Evolutionary conservation across 192 early-diverging fungal species (phyloP), one percentile per base, ranked within the genome.

Genomic region (Powellomyces hirtus): DNA sequence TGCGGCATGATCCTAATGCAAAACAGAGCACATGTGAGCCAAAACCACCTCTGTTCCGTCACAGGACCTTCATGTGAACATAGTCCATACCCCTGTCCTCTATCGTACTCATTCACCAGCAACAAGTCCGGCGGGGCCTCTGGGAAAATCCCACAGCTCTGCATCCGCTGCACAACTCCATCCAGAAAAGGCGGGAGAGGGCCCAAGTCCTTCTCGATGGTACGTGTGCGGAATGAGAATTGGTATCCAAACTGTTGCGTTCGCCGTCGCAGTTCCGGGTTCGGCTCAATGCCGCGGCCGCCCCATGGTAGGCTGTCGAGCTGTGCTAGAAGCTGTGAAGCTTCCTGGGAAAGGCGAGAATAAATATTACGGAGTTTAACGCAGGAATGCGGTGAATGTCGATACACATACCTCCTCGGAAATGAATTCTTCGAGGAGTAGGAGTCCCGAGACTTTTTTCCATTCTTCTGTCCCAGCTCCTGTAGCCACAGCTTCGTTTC

Each of bases 181-280:
- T 77, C 46, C 16, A 81, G 53, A 73, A 79, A 81, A 4, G 40
- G 38, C 33, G 88, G 88, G 11, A 89, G 68, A 26, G 75, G 55
- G 14, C 83, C 85, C 53, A 85, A 75, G 33, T 84, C 64, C 27
- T 82, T 59, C 16, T 81, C 75, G 13, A 88, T 66, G 24, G 74
- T 77, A 52, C 88, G 86, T 1, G 60, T 62, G 35, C 46, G 18
- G 31, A 73, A 76, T 5, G 57, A 56, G 57, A 89, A 91, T 16
- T 82, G 64, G 53, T 82, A 72, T 2, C 89, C 89, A 68, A 87
- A 89, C 56, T 89, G 88, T 64, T 88, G 87, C 6, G 88, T 89
- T 27, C 89, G 71, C 52, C 89, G 66, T 42, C 79, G 81, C 66
- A 91, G 72, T 67, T 91, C 88, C 53, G 87, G 66, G 83, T 90